Conservation (phyloP, 225 moss, liverwort and hornwort species). For the Sphagnum tenellum region DNA sequence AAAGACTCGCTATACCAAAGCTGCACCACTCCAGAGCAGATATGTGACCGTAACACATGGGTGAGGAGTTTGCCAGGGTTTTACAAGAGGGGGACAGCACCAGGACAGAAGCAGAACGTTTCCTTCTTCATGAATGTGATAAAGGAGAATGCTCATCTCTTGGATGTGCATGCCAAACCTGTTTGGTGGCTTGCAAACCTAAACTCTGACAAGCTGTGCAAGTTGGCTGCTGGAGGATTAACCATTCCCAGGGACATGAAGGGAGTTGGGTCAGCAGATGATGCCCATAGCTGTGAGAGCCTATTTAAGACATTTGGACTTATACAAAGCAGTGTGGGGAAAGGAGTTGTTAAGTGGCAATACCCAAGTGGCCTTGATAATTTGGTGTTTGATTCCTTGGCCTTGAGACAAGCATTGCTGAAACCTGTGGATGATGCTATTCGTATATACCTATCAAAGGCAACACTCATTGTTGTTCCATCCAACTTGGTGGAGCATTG, state of each 20-base stretch:
- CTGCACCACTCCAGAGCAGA: slow-evolving; percentile 66
- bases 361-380: slow-evolving; percentile 77
- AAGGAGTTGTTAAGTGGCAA: slow-evolving; percentile 68
- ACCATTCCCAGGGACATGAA: slow-evolving; percentile 59
- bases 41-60: slow-evolving; percentile 41
- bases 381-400: slow-evolving; percentile 58
- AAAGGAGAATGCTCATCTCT: slow-evolving; percentile 60
- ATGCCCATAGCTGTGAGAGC: slow-evolving; percentile 46
- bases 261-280: slow-evolving; percentile 45
- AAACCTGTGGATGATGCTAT: slow-evolving; percentile 82
- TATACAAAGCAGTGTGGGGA: slow-evolving; percentile 46
- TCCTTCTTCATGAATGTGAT: slow-evolving; percentile 74
- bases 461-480: slow-evolving; percentile 90
- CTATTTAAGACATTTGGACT: slow-evolving; percentile 75
- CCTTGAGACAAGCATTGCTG: slow-evolving; percentile 61
- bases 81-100: slow-evolving; percentile 35
- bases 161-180: slow-evolving; percentile 52
- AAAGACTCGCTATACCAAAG: slow-evolving; percentile 60
- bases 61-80: slow-evolving; percentile 87
- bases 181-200: slow-evolving; percentile 70
- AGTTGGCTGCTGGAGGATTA: slow-evolving; percentile 62
- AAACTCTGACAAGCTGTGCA: slow-evolving; percentile 44
- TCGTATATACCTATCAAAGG: slow-evolving; percentile 81
- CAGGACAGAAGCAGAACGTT: slow-evolving; percentile 61
- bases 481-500: slow-evolving; percentile 93